These are phyloP conservation scores for Pezizomycotina sp. DNA, from an alignment of 2,329 filamentous ascomycete genomes.

Conservation along the genomic window DNA sequence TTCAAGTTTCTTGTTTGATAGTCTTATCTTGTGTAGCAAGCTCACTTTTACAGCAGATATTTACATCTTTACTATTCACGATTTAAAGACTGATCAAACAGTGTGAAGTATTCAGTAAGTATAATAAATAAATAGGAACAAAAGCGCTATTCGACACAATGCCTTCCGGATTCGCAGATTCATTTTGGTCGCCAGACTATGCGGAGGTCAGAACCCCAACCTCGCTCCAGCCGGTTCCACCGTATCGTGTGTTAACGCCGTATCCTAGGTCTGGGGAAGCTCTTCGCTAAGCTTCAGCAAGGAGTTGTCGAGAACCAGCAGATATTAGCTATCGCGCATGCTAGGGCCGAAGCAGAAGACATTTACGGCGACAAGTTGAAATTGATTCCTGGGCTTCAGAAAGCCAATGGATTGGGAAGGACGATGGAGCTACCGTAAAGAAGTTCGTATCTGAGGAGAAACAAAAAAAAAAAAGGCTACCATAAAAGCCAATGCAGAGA, in stretches of 20 bases:
- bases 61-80: no score
- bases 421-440: slow-evolving; percentile 87
- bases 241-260: slow-evolving; percentile 21
- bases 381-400: slow-evolving; percentile 75
- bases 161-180: slow-evolving; percentile 63
- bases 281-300: slow-evolving; percentile 94
- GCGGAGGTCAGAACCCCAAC: slow-evolving; percentile 48
- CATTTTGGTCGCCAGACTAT: slow-evolving; percentile 97
- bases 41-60: no score
- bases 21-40: no score
- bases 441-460: slow-evolving; percentile 44
- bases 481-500: no score
- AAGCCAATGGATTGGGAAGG: slow-evolving; percentile 70
- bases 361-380: slow-evolving; percentile 63
- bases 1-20: no score
- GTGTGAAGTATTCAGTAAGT: no score
- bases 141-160: no score
- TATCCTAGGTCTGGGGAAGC: slow-evolving; percentile 57
- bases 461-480: no score
- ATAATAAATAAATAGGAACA: no score
- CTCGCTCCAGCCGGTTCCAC: neutral
- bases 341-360: slow-evolving; percentile 94
- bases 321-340: slow-evolving; percentile 71
- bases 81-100: no score
- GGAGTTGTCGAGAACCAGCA: slow-evolving; percentile 91